Percentiles rank a stretch among this genome's conserved stretches.
phyloP scores from a whole-genome alignment of 257 asterid species.

The Fraxinus quadrangulata region DNA sequence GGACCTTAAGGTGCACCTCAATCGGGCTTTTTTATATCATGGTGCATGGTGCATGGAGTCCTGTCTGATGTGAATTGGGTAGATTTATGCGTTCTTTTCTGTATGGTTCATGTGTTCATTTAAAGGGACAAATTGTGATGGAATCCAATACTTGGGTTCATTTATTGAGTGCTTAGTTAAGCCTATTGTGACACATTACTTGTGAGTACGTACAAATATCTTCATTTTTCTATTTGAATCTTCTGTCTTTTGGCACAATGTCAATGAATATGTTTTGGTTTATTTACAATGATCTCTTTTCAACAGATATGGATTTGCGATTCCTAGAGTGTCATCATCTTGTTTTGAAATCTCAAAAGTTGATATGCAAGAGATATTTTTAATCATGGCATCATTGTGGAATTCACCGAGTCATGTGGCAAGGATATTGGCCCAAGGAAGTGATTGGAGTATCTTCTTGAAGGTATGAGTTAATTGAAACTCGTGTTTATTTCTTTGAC shows the following conservation, averaged over 20 bases:
- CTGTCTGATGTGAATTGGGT: not conserved
- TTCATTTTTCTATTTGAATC: slow-evolving; percentile 14
- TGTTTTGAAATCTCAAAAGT: slow-evolving; percentile 84
- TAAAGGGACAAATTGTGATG: not conserved
- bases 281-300: slow-evolving; percentile 21
- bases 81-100: too few relatives aligned
- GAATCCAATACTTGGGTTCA: not conserved
- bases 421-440: slow-evolving; percentile 73
- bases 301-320: slow-evolving; percentile 54
- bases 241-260: slow-evolving; percentile 2
- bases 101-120: too few relatives aligned
- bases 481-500: not conserved
- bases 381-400: slow-evolving; percentile 55
- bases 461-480: slow-evolving; percentile 47
- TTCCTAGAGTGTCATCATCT: slow-evolving; percentile 67
- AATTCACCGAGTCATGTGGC: slow-evolving; percentile 50
- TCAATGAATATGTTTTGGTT: slow-evolving; percentile 5
- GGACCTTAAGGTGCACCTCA: too few relatives aligned
- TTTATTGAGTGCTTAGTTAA: slow-evolving; percentile 2
- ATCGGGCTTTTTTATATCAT: too few relatives aligned
- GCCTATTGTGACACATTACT: not conserved
- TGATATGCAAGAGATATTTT: slow-evolving; percentile 51
- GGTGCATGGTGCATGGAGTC: not conserved
- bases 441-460: slow-evolving; percentile 77
- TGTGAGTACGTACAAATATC: not conserved